phyloP scores from a whole-genome alignment of 1,139 yeast species.

The Nakaseomyces delphensis region DNA sequence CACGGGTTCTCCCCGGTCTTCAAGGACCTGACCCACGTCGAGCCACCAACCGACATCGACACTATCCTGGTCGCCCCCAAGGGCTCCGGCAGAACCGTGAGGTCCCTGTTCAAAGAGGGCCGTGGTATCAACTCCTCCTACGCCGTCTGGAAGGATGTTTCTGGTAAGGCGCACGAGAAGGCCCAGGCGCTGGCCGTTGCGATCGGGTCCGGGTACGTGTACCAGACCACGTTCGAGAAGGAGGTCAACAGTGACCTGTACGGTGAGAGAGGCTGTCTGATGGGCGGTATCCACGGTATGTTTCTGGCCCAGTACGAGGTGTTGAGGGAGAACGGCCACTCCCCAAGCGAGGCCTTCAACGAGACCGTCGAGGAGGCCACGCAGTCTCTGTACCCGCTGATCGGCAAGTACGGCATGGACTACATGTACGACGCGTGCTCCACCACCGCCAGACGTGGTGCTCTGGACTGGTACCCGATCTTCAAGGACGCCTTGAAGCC shows the following conservation, averaged over 20 bases:
- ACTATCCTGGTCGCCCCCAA: constrained; percentile 99
- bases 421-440: constrained; percentile 99
- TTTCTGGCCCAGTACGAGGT: constrained; percentile 99
- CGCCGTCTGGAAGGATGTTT: constrained; percentile 98
- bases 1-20: constrained; percentile 99
- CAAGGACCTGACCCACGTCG: constrained; percentile 95
- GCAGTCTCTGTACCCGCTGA: constrained; percentile 96
- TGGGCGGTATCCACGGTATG: constrained; percentile 99
- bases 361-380: constrained; percentile 99
- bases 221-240: constrained; percentile 98
- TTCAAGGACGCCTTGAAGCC: constrained; percentile 99
- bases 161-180: constrained; percentile 99
- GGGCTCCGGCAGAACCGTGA: constrained; percentile 99
- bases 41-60: constrained; percentile 88
- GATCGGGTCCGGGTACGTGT: constrained; percentile 98
- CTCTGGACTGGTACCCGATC: constrained; percentile 98
- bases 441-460: constrained; percentile 99
- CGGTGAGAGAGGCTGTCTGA: constrained; percentile 99
- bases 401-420: constrained; percentile 99
- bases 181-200: constrained; percentile 98
- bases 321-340: constrained; percentile 98
- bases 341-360: constrained; percentile 99
- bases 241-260: constrained; percentile 98
- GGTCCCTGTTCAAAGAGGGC: constrained; percentile 98
- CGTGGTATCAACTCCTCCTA: constrained; percentile 99